Base-by-base conservation (phyloP, 129 eudicot species). In the Rutidosis leptorrhynchoides region DNA sequence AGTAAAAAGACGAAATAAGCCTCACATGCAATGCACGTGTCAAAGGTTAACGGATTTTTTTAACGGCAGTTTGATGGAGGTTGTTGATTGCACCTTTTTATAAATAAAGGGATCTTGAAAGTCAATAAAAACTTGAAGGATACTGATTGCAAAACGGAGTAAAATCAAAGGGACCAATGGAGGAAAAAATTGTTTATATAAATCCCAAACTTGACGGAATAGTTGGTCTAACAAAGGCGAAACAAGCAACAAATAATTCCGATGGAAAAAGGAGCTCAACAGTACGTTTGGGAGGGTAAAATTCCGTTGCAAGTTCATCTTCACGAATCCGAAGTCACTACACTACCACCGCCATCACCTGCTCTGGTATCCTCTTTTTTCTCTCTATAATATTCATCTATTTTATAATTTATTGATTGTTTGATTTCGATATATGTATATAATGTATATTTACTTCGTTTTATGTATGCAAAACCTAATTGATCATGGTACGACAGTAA, bases 321-420 rank as follows among this genome's bases (percentile, higher is more conserved):
- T 74, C 97, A 94, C 79, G 95, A 94, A 14, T 86, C 96, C 51
- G 99, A 94, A 84, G 95, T 94, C 81, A 86, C 99, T 56, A 89
- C 99, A 66, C 86, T 94, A 20, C 99, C 99, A 58, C 78, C 95
- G 56, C 99, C 99, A 63, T 77, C 86, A 29, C 95, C 99, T 60
- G 95, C 96, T 58, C 69, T 89, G 83, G 99, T 93, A 69, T 49
- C 21, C 21, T 23, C 29, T 68, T 26, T 24, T n/a, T 3, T 0
- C n/a, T 26, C 37, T 65, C 17, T 5, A 24, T 26, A 32, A 1
- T 62, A 48, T 62, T 53, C 54, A 6, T 62, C 63, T 16, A 32
- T 32, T 26, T 62, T 8, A 19, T n/a, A 4, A 16, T 30, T 5
- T 32, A 8, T 10, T 62, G 33, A 33, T 62, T 53, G 56, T 35